phyloP scores from a whole-genome alignment of 139 green algal genomes.

The Tetradesmus obliquus region DNA sequence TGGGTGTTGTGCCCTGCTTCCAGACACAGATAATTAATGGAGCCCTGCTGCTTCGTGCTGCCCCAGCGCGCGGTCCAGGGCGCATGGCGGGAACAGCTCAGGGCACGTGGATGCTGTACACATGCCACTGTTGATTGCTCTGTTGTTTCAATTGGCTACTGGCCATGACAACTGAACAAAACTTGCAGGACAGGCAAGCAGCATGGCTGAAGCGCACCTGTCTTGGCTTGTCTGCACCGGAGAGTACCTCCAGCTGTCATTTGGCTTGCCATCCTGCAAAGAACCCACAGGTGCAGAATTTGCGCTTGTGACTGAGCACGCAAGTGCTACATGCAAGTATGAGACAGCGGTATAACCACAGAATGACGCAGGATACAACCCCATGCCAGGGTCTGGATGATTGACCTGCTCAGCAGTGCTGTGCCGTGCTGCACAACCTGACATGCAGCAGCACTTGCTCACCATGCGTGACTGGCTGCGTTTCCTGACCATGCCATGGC shows the following conservation, averaged over 20 bases:
- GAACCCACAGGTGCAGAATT: background rate
- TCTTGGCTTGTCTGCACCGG: background rate
- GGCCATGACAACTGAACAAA: background rate
- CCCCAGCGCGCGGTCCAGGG: background rate
- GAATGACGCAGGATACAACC: too few species aligned
- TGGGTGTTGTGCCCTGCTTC: too few species aligned
- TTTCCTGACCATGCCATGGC: background rate
- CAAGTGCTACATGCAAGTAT: too few species aligned
- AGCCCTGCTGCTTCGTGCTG: background rate
- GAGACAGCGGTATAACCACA: too few species aligned
- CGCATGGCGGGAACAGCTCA: background rate
- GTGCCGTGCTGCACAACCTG: background rate
- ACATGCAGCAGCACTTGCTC: background rate
- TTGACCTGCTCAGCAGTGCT: background rate
- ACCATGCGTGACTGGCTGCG: background rate
- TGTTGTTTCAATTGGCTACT: background rate
- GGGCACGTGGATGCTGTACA: background rate
- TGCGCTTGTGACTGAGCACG: too few species aligned
- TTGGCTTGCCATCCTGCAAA: background rate
- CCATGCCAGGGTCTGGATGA: too few species aligned
- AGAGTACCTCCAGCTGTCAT: background rate
- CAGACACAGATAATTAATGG: too few species aligned
- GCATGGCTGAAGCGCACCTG: constrained; percentile 4
- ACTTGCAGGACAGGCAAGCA: background rate
- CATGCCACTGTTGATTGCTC: too few species aligned